Evolutionary conservation across 2,329 filamentous ascomycete species (phyloP), one percentile per base, ranked within the genome.

Genomic region (Penicillium sp.): DNA sequence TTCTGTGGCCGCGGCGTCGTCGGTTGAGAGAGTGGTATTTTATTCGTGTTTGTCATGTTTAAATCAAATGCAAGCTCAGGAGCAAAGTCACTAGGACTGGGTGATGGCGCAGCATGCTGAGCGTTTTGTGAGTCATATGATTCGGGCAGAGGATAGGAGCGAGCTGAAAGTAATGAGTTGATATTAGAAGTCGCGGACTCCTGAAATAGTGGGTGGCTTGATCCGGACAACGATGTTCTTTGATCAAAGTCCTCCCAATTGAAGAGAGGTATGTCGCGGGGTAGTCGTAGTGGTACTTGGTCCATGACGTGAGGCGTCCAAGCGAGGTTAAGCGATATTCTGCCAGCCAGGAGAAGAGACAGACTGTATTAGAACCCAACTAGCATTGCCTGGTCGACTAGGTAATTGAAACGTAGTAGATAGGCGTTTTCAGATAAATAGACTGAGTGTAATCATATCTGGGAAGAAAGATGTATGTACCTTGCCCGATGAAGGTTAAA

Each of bases 101-200:
- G 33, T n/a, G 50, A 38, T 26, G 30, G 50, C 12, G 50, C 26
- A 26, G 19, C 26, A 38, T 24, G 38, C 26, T 53, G 50, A 37
- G 50, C 28, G 40, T 38, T 38, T n/a, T 26, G 50, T 0, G 50
- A 8, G n/a, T 37, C 15, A 38, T 15, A 7, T 22, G 50, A 7
- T 2, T 53, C 3, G 1, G 33, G 30, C 19, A 53, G 33, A 19
- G 19, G 19, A 53, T 53, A 53, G 30, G 50, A 53, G 28, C 30
- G 50, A 12, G 50, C 50, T 26, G 50, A 53, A 19, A 53, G 50
- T 33, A 53, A 53, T 8, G 50, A 53, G 30, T 13, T 38, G 30
- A 53, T 53, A 17, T 53, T 13, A 51, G 17, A 33, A 2, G 30
- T 38, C n/a, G 22, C 50, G n/a, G 19, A 15, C 19, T 37, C 50